Percentiles rank a stretch among this genome's conserved stretches.
These are phyloP conservation scores for Macrolepiota fuliginosa DNA, from an alignment of 768 basidiomycete species.

Conservation along the genomic window DNA sequence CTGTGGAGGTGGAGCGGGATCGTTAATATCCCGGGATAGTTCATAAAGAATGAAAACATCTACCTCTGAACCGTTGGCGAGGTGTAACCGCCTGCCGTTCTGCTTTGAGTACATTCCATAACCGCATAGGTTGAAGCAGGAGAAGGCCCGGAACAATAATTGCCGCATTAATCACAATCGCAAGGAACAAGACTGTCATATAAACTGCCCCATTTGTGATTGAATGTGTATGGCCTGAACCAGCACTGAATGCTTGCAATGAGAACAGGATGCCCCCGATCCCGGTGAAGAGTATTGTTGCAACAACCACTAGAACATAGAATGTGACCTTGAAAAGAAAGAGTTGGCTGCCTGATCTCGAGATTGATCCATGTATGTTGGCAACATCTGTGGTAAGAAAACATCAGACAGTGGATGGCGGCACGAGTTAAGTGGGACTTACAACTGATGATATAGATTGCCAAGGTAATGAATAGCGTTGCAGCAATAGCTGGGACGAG, in stretches of 20 bases:
- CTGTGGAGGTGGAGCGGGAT: constrained; percentile 27
- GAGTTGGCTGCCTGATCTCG: constrained; percentile 60
- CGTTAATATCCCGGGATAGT: constrained; percentile 6
- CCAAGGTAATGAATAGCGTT: constrained; percentile 54
- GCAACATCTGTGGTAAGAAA: constrained; percentile 40
- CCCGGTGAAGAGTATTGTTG: constrained; percentile 58
- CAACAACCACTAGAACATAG: constrained; percentile 51
- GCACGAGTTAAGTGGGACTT: constrained; percentile 23
- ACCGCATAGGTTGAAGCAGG: constrained; percentile 65
- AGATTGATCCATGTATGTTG: constrained; percentile 54
- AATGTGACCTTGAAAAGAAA: constrained; percentile 64
- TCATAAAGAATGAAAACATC: constrained; percentile 20
- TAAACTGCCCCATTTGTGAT: constrained; percentile 73
- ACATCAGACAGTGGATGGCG: constrained; percentile 12
- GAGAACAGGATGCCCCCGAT: constrained; percentile 73
- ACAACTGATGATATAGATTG: constrained; percentile 56
- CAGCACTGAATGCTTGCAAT: constrained; percentile 51
- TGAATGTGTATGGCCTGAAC: constrained; percentile 34
- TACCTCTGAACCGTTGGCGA: constrained; percentile 76
- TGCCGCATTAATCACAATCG: constrained; percentile 60
- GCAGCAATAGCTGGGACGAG: constrained; percentile 66
- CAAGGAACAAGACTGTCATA: constrained; percentile 59
- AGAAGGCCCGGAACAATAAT: constrained; percentile 70
- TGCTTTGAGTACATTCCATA: constrained; percentile 54
- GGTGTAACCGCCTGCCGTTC: constrained; percentile 69